Base-by-base conservation (phyloP, 2,329 filamentous ascomycete species). In the Aspergillus candidus region DNA sequence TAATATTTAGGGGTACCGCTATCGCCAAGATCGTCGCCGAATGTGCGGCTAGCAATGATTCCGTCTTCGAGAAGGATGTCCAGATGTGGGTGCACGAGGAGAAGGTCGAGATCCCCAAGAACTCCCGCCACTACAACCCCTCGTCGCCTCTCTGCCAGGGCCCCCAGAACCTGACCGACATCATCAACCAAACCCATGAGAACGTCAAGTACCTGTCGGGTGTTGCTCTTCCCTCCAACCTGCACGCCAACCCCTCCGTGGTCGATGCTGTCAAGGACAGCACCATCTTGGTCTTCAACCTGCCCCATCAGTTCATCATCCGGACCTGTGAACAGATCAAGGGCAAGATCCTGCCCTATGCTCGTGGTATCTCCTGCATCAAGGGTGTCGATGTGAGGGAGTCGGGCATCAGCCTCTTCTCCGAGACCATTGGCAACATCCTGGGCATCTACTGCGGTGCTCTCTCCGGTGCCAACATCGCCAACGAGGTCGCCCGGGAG, bases 51-150 rank as follows among this genome's bases (percentile, higher is more conserved):
- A 82, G 78, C 52, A 76, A 95, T 70, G 77, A 82, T 8, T 78
- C 88, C 27, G 63, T 96, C 35, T 98, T 97, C 64, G 87, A 97
- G 61, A 74, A 84, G 65, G 76, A 88, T 50, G 89, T 98, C 41
- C 88, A 94, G 70, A 97, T 98, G 93, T 98, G 93, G 93, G 94
- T 98, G 61, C 96, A 82, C 64, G 93, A 98, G 70, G 93, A 98
- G 69, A 80, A 94, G 17, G 83, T 95, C 52, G 78, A 79, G 43
- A 74, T 95, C 34, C 71, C 86, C 11, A 76, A 83, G 58, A 76
- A 78, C 51, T 91, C 86, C 38, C 81, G 80, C 55, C 78, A 88
- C 70, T 89, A 88, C 74, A 76, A 86, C 57, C 68, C 75, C 37
- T 95, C 46, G 86, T 91, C 40, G 88, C 96, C 72, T 93, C 59